phyloP scores from a whole-genome alignment of 2,329 filamentous ascomycete species.

The Colletotrichum eleusines region DNA sequence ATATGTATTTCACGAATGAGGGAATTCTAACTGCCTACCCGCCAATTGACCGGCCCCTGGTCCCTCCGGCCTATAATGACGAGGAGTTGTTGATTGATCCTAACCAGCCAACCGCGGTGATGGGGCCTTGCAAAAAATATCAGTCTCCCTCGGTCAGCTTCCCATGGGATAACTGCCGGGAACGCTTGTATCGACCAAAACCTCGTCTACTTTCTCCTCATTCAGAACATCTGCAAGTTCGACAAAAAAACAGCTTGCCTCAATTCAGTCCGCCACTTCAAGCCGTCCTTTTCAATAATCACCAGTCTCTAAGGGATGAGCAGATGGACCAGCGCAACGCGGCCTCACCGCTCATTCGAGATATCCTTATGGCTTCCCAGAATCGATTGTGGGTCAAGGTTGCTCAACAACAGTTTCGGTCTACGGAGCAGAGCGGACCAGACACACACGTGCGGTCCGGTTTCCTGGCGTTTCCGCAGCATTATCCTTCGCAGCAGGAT shows the following conservation, averaged over 20 bases:
- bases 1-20: background rate
- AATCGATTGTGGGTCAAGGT: background rate
- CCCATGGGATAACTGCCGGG: too few relatives aligned
- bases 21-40: slow-evolving; percentile 6
- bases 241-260: background rate
- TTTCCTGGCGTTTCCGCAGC: background rate
- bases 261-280: background rate
- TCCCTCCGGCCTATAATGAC: background rate
- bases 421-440: background rate
- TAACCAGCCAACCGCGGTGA: background rate
- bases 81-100: background rate
- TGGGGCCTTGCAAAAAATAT: background rate
- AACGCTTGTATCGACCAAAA: background rate
- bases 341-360: background rate
- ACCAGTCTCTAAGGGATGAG: background rate
- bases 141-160: too few relatives aligned
- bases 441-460: background rate
- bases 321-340: background rate
- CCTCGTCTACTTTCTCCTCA: background rate
- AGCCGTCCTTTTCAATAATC: background rate
- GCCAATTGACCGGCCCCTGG: background rate
- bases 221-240: background rate
- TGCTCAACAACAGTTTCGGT: background rate
- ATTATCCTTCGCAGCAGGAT: background rate
- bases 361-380: background rate